A percentile compares a stretch with the other conserved stretches of the same genome.
These are phyloP conservation scores for Diaporthe ilicicola DNA, from an alignment of 2,329 filamentous ascomycete species.

Conservation along the genomic window DNA sequence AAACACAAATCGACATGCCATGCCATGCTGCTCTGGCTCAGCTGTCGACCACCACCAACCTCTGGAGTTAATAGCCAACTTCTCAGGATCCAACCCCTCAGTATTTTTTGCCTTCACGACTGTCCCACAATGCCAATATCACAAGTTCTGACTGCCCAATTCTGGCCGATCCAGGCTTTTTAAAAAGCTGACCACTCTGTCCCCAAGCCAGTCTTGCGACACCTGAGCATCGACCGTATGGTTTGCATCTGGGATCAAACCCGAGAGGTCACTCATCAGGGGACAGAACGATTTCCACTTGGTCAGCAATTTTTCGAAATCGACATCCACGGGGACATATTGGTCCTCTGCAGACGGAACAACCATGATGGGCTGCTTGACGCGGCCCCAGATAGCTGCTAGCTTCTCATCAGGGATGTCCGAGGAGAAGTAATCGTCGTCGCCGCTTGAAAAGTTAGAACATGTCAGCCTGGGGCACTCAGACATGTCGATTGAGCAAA, in stretches of 20 bases:
- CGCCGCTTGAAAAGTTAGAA: constrained; percentile 56
- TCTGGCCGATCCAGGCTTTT: constrained; percentile 35
- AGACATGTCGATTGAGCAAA: too few species aligned
- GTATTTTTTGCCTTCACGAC: neutral
- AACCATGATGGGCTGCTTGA: constrained; percentile 69
- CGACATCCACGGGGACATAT: constrained; percentile 65
- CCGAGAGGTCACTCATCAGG: constrained; percentile 59
- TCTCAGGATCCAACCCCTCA: neutral
- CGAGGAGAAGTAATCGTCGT: constrained; percentile 90
- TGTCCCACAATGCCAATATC: neutral
- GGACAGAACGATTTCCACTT: constrained; percentile 61
- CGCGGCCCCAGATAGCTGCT: constrained; percentile 69
- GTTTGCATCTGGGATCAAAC: constrained; percentile 59
- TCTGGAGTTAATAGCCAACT: too few species aligned
- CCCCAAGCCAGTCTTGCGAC: constrained; percentile 58
- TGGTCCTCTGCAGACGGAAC: constrained; percentile 74
- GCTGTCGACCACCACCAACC: neutral
- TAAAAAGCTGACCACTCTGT: constrained; percentile 58
- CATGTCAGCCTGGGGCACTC: neutral
- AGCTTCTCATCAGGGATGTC: constrained; percentile 70
- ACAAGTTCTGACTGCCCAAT: neutral
- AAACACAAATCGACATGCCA: neutral
- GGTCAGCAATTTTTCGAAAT: constrained; percentile 65
- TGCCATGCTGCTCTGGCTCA: neutral
- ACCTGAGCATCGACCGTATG: constrained; percentile 58